Percentiles rank a stretch among this genome's conserved stretches.
Evolutionary conservation across 2,329 filamentous ascomycete genomes (phyloP).

Genomic region (Monosporascus sp.): DNA sequence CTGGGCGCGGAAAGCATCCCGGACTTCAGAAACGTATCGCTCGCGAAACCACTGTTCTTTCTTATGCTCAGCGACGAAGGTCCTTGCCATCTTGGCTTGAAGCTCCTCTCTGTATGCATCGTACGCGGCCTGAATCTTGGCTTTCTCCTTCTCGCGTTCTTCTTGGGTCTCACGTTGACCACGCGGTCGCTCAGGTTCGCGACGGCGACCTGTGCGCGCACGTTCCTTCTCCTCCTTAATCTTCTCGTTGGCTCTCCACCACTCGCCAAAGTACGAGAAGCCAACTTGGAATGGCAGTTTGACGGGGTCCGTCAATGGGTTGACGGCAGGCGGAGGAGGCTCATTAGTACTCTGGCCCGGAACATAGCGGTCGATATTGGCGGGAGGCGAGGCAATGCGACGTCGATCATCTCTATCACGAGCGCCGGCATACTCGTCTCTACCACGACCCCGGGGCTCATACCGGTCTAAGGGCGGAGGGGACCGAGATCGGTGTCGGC

Average conservation of each 20-base stretch:
- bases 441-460: slow-evolving; percentile 60
- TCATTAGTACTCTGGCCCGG: slow-evolving; percentile 61
- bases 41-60: slow-evolving; percentile 98
- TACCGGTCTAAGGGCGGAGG: slow-evolving; percentile 70
- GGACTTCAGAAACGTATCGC: slow-evolving; percentile 80
- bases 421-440: slow-evolving; percentile 60
- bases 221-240: slow-evolving; percentile 79
- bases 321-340: slow-evolving; percentile 47
- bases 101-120: slow-evolving; percentile 65
- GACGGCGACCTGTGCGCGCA: slow-evolving; percentile 61
- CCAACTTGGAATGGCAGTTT: slow-evolving; percentile 74
- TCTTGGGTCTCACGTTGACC: slow-evolving; percentile 60
- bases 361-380: slow-evolving; percentile 80
- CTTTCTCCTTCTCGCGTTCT: slow-evolving; percentile 74
- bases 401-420: slow-evolving; percentile 55
- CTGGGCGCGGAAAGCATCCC: slow-evolving; percentile 68
- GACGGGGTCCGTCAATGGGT: slow-evolving; percentile 68
- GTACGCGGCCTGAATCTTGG: slow-evolving; percentile 68
- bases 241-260: slow-evolving; percentile 78
- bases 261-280: slow-evolving; percentile 81
- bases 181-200: slow-evolving; percentile 58
- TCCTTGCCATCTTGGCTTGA: slow-evolving; percentile 74
- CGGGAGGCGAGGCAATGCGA: slow-evolving; percentile 56
- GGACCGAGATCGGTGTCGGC: slow-evolving; percentile 65
- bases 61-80: slow-evolving; percentile 89